phyloP scores from a whole-genome alignment of 352 stramenopile species.

The Globisporangium emineosum region DNA sequence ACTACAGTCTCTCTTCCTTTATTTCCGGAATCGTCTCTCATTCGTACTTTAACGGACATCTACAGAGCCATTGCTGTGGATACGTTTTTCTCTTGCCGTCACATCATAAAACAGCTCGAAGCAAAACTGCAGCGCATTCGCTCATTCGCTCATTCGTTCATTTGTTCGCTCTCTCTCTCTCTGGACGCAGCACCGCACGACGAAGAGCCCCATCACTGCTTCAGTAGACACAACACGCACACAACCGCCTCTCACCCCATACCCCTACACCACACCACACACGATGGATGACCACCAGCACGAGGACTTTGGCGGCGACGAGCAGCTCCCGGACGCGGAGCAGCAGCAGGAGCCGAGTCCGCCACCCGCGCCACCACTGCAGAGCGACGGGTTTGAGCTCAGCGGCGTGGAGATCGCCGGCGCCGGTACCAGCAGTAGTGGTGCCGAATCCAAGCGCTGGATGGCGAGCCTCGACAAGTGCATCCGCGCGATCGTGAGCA shows the following conservation, averaged over 20 bases:
- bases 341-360: slow-evolving; percentile 1
- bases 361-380: background rate
- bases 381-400: slow-evolving; percentile 17
- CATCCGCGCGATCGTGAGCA: slow-evolving; percentile 85
- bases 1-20: background rate
- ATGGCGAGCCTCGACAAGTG: slow-evolving; percentile 60
- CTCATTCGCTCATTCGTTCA: no score
- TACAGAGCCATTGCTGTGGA: background rate
- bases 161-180: background rate
- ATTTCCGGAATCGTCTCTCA: background rate
- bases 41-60: background rate
- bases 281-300: slow-evolving; percentile 18
- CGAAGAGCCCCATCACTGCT: no score
- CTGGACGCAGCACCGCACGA: no score
- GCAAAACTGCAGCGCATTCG: no score
- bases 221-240: no score
- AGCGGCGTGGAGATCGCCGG: slow-evolving; percentile 14
- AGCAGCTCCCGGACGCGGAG: slow-evolving; percentile 11
- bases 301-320: slow-evolving; percentile 15
- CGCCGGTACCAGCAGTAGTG: slow-evolving; percentile 4
- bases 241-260: no score
- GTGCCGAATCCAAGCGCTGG: slow-evolving; percentile 68
- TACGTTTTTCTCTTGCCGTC: slow-evolving; percentile 1
- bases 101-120: slow-evolving; percentile 4
- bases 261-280: background rate